These are phyloP conservation scores for Galerina marginata DNA, from an alignment of 768 basidiomycete species.

Conservation along the genomic window DNA sequence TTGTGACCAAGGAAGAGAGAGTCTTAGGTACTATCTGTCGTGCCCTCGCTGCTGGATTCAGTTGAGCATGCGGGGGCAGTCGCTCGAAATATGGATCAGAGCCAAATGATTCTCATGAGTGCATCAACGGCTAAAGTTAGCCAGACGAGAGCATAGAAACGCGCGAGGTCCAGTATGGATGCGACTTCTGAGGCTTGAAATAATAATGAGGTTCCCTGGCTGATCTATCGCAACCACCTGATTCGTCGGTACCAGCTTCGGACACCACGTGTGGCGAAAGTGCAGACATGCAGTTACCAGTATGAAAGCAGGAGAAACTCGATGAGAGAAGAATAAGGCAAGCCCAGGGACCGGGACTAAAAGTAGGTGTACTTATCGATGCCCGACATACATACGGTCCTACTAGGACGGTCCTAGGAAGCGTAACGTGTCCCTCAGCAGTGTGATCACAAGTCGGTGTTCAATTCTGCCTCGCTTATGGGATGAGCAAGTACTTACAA, in stretches of 20 bases:
- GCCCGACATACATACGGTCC: too few species aligned
- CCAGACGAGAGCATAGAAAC: background rate
- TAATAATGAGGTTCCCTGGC: background rate
- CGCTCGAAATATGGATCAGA: constrained; percentile 9
- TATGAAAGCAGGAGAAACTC: too few species aligned
- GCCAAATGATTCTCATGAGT: constrained; percentile 10
- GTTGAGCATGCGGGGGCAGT: constrained; percentile 15
- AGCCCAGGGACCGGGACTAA: too few species aligned
- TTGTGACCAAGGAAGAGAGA: background rate
- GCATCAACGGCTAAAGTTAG: constrained; percentile 13
- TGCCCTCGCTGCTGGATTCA: constrained; percentile 10
- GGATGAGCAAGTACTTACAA: too few species aligned
- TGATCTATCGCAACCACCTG: constrained; percentile 6
- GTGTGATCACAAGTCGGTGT: too few species aligned
- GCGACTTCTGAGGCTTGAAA: background rate
- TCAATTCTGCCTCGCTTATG: too few species aligned
- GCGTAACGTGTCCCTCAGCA: too few species aligned
- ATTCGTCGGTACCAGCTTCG: constrained; percentile 9
- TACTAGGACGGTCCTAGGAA: too few species aligned
- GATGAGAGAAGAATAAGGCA: too few species aligned
- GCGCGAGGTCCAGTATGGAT: background rate
- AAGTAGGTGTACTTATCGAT: too few species aligned
- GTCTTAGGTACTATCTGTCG: background rate
- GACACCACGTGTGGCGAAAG: constrained; percentile 1
- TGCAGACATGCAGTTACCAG: background rate